Conservation (phyloP, 495 filamentous ascomycete species). For the Aspergillus mulundensis region DNA sequence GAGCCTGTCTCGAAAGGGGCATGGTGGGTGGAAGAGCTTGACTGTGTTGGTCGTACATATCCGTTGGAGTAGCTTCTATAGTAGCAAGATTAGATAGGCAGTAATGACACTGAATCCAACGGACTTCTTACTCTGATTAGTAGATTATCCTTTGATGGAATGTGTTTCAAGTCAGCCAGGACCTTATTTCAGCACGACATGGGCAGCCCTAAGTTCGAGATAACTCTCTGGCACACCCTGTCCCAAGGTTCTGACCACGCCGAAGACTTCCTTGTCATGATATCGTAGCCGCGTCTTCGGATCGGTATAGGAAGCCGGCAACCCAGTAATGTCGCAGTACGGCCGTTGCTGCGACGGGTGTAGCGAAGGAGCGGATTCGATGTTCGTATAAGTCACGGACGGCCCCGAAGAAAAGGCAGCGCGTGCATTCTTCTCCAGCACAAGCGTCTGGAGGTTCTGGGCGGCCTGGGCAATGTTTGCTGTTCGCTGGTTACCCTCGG, state of each 20-base stretch:
- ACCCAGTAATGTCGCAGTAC: conserved; percentile 93
- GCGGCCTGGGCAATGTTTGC: conserved; percentile 80
- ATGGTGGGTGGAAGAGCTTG: conserved; percentile 83
- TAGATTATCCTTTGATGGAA: background rate
- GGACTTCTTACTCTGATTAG: background rate
- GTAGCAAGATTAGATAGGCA: background rate
- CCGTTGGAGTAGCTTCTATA: background rate
- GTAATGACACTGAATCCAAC: background rate
- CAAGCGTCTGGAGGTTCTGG: conserved; percentile 76
- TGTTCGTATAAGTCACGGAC: conserved; percentile 86
- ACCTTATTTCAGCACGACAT: conserved; percentile 81
- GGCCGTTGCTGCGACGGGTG: conserved; percentile 67
- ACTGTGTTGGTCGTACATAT: conserved; percentile 72
- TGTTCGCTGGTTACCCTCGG: conserved; percentile 46
- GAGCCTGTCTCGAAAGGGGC: conserved; percentile 70
- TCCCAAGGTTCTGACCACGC: conserved; percentile 66
- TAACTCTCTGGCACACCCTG: conserved; percentile 82
- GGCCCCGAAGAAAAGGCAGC: conserved; percentile 51
- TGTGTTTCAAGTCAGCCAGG: background rate
- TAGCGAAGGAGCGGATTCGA: conserved; percentile 83
- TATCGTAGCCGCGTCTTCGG: conserved; percentile 91
- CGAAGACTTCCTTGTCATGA: conserved; percentile 85
- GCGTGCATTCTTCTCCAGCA: conserved; percentile 68
- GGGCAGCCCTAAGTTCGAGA: conserved; percentile 82
- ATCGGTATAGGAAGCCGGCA: conserved; percentile 83